phyloP scores from a whole-genome alignment of 2,329 filamentous ascomycete species.

The Botrytis galanthina region DNA sequence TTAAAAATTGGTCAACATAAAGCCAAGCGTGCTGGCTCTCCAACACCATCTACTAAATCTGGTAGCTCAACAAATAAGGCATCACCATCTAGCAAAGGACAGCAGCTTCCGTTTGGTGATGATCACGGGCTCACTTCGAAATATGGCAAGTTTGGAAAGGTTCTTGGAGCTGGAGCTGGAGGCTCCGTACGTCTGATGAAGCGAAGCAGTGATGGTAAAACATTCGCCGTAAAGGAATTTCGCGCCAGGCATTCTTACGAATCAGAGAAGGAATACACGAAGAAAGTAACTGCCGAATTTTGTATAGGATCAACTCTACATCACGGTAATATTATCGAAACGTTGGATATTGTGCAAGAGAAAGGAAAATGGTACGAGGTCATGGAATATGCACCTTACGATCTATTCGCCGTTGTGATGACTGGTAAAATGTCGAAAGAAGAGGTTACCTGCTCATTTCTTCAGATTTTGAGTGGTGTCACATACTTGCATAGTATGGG shows the following conservation, averaged over 20 bases:
- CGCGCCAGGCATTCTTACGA: constrained; percentile 89
- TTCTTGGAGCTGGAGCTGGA: constrained; percentile 89
- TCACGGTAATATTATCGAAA: constrained; percentile 98
- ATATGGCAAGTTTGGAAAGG: constrained; percentile 93
- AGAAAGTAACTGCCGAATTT: constrained; percentile 97
- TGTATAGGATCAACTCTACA: constrained; percentile 96
- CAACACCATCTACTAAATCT: constrained; percentile 51
- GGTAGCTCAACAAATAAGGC: constrained; percentile 47
- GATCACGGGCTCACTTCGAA: constrained; percentile 88
- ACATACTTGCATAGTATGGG: constrained; percentile 95
- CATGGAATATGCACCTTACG: constrained; percentile 97
- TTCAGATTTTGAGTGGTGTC: constrained; percentile 93
- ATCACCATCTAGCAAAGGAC: constrained; percentile 47
- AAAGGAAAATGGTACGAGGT: constrained; percentile 96
- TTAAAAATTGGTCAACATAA: constrained; percentile 77
- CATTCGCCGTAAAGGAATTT: constrained; percentile 98
- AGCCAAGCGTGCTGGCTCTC: constrained; percentile 62
- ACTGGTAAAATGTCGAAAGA: constrained; percentile 94
- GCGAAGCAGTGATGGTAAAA: constrained; percentile 84
- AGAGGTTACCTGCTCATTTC: constrained; percentile 85
- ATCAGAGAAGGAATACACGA: constrained; percentile 91
- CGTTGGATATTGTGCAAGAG: constrained; percentile 92
- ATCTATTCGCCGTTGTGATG: constrained; percentile 98
- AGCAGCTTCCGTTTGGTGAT: constrained; percentile 84
- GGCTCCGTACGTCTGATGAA: constrained; percentile 95